A percentile compares a stretch with the other conserved stretches of the same genome.
Evolutionary conservation across 768 basidiomycete species (phyloP).

Genomic region (Pleurotus djamor): DNA sequence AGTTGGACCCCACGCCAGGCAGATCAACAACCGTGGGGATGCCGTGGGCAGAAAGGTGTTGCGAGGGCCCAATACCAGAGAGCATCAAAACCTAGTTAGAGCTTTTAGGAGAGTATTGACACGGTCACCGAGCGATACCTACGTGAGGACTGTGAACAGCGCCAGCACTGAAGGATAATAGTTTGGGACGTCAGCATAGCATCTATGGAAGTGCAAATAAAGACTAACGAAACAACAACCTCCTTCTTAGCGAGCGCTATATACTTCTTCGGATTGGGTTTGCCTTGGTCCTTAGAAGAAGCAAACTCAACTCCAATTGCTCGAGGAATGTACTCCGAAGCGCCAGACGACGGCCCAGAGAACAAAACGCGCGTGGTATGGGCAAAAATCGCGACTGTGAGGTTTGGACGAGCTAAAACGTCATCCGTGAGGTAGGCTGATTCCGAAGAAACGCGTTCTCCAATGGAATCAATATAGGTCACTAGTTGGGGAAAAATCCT

Average conservation of each 20-base stretch:
- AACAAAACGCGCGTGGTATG: constrained; percentile 56
- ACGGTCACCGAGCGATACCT: constrained; percentile 4
- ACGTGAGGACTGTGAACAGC: constrained; percentile 64
- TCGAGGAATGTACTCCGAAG: constrained; percentile 26
- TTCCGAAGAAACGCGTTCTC: constrained; percentile 56
- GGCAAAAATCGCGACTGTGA: constrained; percentile 52
- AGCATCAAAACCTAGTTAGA: constrained; percentile 57
- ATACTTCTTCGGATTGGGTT: constrained; percentile 21
- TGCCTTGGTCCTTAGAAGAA: constrained; percentile 24
- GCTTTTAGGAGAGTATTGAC: neutral
- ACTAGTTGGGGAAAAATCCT: constrained; percentile 31
- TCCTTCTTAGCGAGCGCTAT: constrained; percentile 49
- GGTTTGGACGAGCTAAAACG: constrained; percentile 58
- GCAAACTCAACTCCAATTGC: constrained; percentile 60
- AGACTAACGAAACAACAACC: constrained; percentile 53
- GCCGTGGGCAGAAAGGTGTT: constrained; percentile 47
- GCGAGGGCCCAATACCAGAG: constrained; percentile 74
- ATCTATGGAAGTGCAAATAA: neutral
- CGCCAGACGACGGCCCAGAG: constrained; percentile 17
- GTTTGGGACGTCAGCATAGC: neutral
- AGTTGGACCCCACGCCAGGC: constrained; percentile 72
- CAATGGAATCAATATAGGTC: constrained; percentile 56
- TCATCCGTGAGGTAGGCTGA: constrained; percentile 60
- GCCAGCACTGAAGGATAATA: constrained; percentile 41
- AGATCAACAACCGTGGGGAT: constrained; percentile 63